Evolutionary conservation across 1,284 basidiomycete species (phyloP), one percentile per base, ranked within the genome.

Genomic region (Marasmius oreades): DNA sequence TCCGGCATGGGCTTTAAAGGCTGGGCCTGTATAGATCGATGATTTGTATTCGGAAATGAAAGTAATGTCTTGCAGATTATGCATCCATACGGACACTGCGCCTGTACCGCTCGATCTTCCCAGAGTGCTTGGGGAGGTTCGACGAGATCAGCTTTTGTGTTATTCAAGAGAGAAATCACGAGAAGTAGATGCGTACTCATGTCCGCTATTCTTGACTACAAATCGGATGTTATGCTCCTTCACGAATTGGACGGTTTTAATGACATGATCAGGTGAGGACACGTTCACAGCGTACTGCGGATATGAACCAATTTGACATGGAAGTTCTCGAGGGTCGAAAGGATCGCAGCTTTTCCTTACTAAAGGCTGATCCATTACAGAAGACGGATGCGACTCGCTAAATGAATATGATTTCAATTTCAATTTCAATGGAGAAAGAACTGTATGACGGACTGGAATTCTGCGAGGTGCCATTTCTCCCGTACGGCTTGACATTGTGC

Each of bases 341-440:
- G 65, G 66, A 50, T 66, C 61, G 47, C 65, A 68, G 22, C 63
- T 66, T 44, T 63, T 60, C 33, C 65, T 67, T 1, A 59, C 36
- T 43, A 62, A 64, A 11, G 62, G 48, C 2, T 54, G 50, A 20
- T 55, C 54, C 51, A 63, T 61, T 18, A 61, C 56, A 3, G 60
- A 61, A 5, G 59, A 63, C 1, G 60, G 55, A 51, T 57, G 55
- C n/a, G 51, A 22, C n/a, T 56, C 52, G 33, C 58, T 59, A 20
- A 20, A n/a, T n/a, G n/a, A n/a, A n/a, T n/a, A n/a, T n/a, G n/a
- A n/a, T n/a, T 16, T 18, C 20, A n/a, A 42, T 6, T 42, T 16
- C n/a, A 2, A 20, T 20, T 6, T 16, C 12, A 11, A 7, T 11
- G 7, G 24, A 7, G 8, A 3, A 1, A 26, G 12, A 31, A 34